Percentiles rank a stretch among this genome's conserved stretches.
Evolutionary conservation across 495 filamentous ascomycete species (phyloP).

Genomic region (Neurospora sp.): DNA sequence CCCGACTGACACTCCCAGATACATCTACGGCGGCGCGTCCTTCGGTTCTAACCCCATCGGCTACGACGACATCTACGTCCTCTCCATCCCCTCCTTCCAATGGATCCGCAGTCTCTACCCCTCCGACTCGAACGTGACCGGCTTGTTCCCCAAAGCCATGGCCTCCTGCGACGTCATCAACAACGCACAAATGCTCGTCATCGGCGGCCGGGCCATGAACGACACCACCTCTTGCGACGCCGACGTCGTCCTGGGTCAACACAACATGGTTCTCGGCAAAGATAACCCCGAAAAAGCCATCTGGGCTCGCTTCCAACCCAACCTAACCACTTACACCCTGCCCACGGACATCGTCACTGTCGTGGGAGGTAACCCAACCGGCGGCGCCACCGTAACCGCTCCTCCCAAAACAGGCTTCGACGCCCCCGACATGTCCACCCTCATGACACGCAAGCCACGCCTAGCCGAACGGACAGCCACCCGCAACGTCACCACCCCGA

Average conservation of each 20-base stretch:
- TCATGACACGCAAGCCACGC: conserved; percentile 10
- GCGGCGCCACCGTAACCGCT: conserved; percentile 5
- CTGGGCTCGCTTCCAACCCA: conserved; percentile 9
- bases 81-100: conserved; percentile 15
- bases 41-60: conserved; percentile 8
- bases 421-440: conserved; percentile 4
- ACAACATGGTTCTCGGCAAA: conserved; percentile 13
- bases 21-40: conserved; percentile 12
- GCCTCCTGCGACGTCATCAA: conserved; percentile 13
- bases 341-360: conserved; percentile 6
- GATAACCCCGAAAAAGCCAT: conserved; percentile 6
- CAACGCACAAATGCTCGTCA: conserved; percentile 12
- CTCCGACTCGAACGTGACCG: conserved; percentile 4
- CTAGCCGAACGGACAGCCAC: conserved; percentile 1
- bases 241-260: conserved; percentile 2
- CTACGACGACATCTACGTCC: conserved; percentile 16
- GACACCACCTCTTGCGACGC: conserved; percentile 12
- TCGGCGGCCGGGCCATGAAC: conserved; percentile 9
- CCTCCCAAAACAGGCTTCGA: conserved; percentile 8
- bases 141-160: conserved; percentile 6
- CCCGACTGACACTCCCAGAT: too few species aligned
- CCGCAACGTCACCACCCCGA: conserved; percentile 1
- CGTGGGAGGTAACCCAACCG: conserved; percentile 5
- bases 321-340: conserved; percentile 11
- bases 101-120: conserved; percentile 14